These are phyloP conservation scores for Yamadazyma sp. DNA, from an alignment of 1,139 yeast species.

Conservation along the genomic window DNA sequence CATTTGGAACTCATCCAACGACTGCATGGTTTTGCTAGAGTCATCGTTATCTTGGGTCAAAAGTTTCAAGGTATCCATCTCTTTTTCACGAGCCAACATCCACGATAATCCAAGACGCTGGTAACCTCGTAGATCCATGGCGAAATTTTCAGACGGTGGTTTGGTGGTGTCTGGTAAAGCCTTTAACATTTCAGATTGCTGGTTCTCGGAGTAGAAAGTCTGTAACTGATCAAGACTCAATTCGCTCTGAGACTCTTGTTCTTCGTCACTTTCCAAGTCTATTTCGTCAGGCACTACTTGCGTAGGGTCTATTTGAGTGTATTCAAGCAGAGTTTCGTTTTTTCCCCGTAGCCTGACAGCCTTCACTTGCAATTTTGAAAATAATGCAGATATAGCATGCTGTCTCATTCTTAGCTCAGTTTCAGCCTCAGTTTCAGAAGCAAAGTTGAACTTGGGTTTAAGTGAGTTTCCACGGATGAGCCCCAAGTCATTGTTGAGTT, in stretches of 20 bases:
- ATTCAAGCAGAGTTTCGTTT: slow-evolving; percentile 6
- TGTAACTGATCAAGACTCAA: slow-evolving; percentile 73
- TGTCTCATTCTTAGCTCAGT: slow-evolving; percentile 53
- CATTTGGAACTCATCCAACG: slow-evolving; percentile 24
- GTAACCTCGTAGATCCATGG: slow-evolving; percentile 60
- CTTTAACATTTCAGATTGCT: slow-evolving; percentile 48
- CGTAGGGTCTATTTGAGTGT: slow-evolving; percentile 9
- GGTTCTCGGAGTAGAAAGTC: slow-evolving; percentile 69
- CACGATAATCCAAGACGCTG: slow-evolving; percentile 82
- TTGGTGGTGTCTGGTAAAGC: slow-evolving; percentile 59
- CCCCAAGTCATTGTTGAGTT: slow-evolving; percentile 12
- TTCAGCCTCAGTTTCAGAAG: slow-evolving; percentile 57
- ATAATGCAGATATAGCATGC: slow-evolving; percentile 54
- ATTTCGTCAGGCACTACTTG: slow-evolving; percentile 1
- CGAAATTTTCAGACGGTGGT: slow-evolving; percentile 59
- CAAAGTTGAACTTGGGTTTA: slow-evolving; percentile 21
- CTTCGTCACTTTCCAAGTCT: slow-evolving; percentile 14
- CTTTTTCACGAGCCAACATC: slow-evolving; percentile 72
- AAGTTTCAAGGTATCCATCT: slow-evolving; percentile 39
- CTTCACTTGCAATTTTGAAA: slow-evolving; percentile 42
- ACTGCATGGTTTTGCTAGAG: slow-evolving; percentile 23
- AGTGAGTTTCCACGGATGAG: slow-evolving; percentile 7
- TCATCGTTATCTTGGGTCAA: slow-evolving; percentile 26
- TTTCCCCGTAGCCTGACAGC: slow-evolving; percentile 16
- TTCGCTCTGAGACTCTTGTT: slow-evolving; percentile 29